Conservation (phyloP, 805 yeast species). For the Saturnispora zaruensis region DNA sequence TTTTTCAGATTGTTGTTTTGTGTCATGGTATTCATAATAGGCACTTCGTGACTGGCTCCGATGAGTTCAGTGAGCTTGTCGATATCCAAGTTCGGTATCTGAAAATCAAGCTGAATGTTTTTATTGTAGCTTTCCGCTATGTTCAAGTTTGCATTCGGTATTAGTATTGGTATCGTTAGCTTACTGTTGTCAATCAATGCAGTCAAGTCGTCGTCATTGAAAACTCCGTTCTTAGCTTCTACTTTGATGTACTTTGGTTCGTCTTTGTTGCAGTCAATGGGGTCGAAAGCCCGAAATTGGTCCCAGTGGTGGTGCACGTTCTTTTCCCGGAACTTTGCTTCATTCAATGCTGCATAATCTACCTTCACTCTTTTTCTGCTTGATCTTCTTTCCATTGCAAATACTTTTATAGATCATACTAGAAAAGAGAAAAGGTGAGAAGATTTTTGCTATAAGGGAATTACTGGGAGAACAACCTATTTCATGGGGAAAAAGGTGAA, state of each 20-base stretch:
- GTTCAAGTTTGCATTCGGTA: slow-evolving; percentile 22
- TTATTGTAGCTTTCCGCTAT: slow-evolving; percentile 10
- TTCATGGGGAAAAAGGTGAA: no score
- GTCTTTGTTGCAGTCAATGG: slow-evolving; percentile 14
- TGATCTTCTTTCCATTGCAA: slow-evolving; percentile 1
- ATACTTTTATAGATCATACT: not conserved
- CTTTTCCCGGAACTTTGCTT: slow-evolving; percentile 50
- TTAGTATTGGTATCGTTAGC: slow-evolving; percentile 26
- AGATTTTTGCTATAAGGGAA: not conserved
- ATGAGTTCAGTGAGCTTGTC: slow-evolving; percentile 46
- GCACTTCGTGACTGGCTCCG: slow-evolving; percentile 57
- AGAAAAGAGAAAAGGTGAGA: not conserved
- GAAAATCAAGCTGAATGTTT: slow-evolving; percentile 15
- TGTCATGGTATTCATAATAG: slow-evolving; percentile 84
- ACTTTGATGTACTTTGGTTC: slow-evolving; percentile 23
- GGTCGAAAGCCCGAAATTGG: slow-evolving; percentile 24
- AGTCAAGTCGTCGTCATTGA: slow-evolving; percentile 22
- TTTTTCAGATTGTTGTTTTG: slow-evolving; percentile 52
- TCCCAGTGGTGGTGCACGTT: slow-evolving; percentile 53
- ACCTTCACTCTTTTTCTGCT: slow-evolving; percentile 24
- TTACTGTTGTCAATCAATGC: slow-evolving; percentile 22
- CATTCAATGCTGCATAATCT: slow-evolving; percentile 73
- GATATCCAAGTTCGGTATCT: slow-evolving; percentile 50
- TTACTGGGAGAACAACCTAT: no score
- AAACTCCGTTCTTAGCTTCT: slow-evolving; percentile 21